phyloP scores from a whole-genome alignment of 1,284 basidiomycete species.

The Chiua sp. region DNA sequence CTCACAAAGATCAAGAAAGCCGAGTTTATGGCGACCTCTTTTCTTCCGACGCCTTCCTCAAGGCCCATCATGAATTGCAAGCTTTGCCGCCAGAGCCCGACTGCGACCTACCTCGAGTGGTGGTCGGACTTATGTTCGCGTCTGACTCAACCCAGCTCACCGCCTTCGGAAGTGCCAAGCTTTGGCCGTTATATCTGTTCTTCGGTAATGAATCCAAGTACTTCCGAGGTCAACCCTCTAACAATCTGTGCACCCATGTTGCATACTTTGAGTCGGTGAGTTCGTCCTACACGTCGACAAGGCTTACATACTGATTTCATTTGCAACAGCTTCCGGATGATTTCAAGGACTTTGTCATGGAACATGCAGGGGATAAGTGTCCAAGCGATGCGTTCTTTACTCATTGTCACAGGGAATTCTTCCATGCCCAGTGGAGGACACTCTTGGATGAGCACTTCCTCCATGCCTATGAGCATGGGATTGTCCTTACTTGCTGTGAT shows the following conservation, averaged over 20 bases:
- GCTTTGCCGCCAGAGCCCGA: neutral
- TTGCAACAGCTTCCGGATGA: neutral
- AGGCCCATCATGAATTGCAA: neutral
- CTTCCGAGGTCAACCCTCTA: neutral
- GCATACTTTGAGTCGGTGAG: neutral
- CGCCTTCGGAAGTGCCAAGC: neutral
- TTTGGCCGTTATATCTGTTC: neutral
- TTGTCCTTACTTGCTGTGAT: constrained; percentile 35
- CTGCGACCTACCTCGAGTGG: neutral
- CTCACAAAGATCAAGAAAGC: neutral
- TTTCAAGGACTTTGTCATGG: neutral
- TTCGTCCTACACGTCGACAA: neutral
- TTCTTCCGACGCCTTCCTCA: neutral
- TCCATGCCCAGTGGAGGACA: neutral
- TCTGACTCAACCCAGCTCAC: neutral
- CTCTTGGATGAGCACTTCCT: constrained; percentile 35
- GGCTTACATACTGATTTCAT: neutral
- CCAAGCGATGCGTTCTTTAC: neutral
- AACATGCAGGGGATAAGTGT: neutral
- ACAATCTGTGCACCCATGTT: neutral
- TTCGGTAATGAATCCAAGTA: neutral
- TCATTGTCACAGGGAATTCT: neutral
- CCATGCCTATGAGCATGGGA: constrained; percentile 35
- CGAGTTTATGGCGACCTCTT: neutral
- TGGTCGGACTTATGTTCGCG: neutral